phyloP scores from a whole-genome alignment of 2,329 filamentous ascomycete species.

The Diaporthe ilicicola region DNA sequence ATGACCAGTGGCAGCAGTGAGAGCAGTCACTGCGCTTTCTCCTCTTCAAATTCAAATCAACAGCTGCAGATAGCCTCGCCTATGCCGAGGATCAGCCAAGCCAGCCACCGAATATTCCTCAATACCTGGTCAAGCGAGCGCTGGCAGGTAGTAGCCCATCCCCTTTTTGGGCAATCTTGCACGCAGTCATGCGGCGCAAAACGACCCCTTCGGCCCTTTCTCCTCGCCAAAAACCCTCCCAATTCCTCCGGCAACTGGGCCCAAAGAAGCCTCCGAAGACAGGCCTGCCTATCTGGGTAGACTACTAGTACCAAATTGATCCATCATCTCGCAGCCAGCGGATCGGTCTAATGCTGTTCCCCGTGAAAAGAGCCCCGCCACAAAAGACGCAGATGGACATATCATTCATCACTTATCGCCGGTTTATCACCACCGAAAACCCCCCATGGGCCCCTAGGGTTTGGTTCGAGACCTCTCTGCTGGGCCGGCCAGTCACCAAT shows the following conservation, averaged over 20 bases:
- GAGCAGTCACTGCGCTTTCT: background rate
- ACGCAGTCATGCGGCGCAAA: slow-evolving; percentile 14
- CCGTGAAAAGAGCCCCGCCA: background rate
- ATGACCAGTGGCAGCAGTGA: too few species aligned
- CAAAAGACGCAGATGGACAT: background rate
- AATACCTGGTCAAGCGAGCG: background rate
- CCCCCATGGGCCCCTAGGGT: background rate
- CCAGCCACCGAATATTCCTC: slow-evolving; percentile 12
- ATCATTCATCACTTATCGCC: slow-evolving; percentile 4
- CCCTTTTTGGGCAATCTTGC: background rate
- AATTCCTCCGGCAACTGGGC: background rate
- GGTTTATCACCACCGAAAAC: background rate
- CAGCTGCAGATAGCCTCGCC: slow-evolving; percentile 1
- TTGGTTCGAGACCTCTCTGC: slow-evolving; percentile 6
- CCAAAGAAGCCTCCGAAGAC: background rate
- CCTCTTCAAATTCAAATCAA: background rate
- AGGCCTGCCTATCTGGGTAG: background rate
- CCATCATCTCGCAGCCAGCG: background rate
- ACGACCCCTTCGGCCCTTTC: background rate
- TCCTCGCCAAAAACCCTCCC: background rate
- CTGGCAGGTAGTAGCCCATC: slow-evolving; percentile 2
- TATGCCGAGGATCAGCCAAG: slow-evolving; percentile 4
- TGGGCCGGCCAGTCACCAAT: slow-evolving; percentile 1
- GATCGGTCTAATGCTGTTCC: slow-evolving; percentile 12
- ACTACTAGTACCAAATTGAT: too few species aligned